These are phyloP conservation scores for Stemphylium beticola DNA, from an alignment of 2,329 filamentous ascomycete species.

Conservation along the genomic window DNA sequence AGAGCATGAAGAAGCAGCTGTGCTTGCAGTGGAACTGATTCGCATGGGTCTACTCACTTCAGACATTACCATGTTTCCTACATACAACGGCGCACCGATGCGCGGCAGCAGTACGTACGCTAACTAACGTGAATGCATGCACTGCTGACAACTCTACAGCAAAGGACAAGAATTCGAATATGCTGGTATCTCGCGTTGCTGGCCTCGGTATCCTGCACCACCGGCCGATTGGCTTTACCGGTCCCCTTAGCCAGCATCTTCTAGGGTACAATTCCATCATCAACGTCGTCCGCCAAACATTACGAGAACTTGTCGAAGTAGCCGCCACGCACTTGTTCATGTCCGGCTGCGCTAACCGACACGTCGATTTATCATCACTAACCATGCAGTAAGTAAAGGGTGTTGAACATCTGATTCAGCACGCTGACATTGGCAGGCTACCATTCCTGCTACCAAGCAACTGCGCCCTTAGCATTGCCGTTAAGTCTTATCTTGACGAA, in stretches of 20 bases:
- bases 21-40: conserved; percentile 86
- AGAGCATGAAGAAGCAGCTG: conserved; percentile 75
- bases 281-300: conserved; percentile 75
- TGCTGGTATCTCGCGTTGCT: conserved; percentile 85
- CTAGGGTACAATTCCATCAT: conserved; percentile 86
- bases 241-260: conserved; percentile 87
- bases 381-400: conserved; percentile 69
- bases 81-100: conserved; percentile 64
- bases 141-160: conserved; percentile 52
- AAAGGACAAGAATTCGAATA: conserved; percentile 76
- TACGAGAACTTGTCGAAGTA: conserved; percentile 85
- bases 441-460: conserved; percentile 75
- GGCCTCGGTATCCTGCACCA: conserved; percentile 84
- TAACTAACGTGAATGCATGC: not conserved
- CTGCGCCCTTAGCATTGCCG: conserved; percentile 77
- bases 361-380: conserved; percentile 65
- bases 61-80: conserved; percentile 64
- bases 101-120: conserved; percentile 54
- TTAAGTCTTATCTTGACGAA: conserved; percentile 80
- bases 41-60: conserved; percentile 78
- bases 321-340: conserved; percentile 81
- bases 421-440: conserved; percentile 48
- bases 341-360: conserved; percentile 76
- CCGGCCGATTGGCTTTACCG: conserved; percentile 87
- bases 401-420: conserved; percentile 31